Conservation (phyloP, 441 rosid genomes). For the Monsonia emarginata region DNA sequence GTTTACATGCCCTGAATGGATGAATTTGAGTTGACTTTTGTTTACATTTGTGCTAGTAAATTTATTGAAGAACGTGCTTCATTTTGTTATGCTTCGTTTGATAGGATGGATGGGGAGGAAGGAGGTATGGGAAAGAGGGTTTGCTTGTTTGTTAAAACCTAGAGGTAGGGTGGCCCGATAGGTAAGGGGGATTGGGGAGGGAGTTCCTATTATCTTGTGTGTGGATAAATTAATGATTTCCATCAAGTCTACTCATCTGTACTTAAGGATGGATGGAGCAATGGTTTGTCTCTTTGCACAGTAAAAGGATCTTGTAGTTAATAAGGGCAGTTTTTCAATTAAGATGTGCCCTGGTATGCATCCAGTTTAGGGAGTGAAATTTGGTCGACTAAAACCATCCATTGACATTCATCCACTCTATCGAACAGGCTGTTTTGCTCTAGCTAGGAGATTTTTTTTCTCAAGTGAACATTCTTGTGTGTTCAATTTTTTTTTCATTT, state of each 20-base stretch:
- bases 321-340: neutral
- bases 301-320: neutral
- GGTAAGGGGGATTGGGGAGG: neutral
- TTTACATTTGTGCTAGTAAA: neutral
- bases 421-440: neutral
- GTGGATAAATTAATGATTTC: neutral
- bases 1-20: neutral
- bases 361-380: neutral
- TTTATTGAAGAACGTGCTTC: neutral
- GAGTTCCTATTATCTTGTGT: neutral
- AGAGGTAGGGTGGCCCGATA: neutral
- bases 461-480: neutral
- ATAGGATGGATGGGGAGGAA: slow-evolving; percentile 4
- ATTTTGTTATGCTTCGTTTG: neutral
- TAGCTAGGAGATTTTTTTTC: neutral
- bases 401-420: neutral
- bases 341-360: neutral
- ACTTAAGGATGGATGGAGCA: neutral
- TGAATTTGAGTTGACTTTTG: neutral
- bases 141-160: neutral
- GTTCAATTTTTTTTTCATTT: neutral
- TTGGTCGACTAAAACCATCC: neutral
- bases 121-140: neutral
- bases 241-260: neutral
- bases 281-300: neutral